Percentiles rank a stretch among this genome's conserved stretches.
Conservation (phyloP, 2,329 filamentous ascomycete genomes). For the Ramularia endophylla region DNA sequence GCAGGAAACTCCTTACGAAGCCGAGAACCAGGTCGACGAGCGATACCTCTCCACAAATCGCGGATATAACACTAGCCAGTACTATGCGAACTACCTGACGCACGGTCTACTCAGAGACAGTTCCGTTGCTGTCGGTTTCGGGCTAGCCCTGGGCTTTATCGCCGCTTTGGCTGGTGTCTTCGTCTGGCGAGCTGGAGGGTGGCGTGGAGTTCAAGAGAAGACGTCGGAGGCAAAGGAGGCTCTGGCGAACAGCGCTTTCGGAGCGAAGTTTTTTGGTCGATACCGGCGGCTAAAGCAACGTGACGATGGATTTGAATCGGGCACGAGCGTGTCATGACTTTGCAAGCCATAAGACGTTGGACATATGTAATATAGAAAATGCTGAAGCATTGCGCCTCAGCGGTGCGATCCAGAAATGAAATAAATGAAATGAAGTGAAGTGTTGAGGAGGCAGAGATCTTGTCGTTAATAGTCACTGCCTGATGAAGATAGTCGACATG, state of each 20-base stretch:
- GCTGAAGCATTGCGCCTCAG: too few relatives aligned
- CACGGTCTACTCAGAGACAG: not conserved
- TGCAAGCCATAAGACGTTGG: too few relatives aligned
- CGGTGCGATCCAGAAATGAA: too few relatives aligned
- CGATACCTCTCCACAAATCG: conserved; percentile 26
- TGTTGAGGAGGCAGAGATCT: too few relatives aligned
- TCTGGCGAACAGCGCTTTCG: not conserved
- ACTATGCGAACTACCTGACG: conserved; percentile 18
- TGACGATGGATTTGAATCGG: too few relatives aligned
- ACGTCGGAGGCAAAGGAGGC: not conserved
- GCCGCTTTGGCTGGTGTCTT: not conserved
- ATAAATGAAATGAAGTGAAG: too few relatives aligned
- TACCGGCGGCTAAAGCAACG: too few relatives aligned
- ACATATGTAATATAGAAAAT: too few relatives aligned
- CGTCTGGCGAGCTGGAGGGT: not conserved
- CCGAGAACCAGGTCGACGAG: conserved; percentile 15
- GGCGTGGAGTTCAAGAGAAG: not conserved
- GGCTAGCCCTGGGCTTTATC: not conserved
- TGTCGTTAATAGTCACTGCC: too few relatives aligned
- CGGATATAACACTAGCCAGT: conserved; percentile 30
- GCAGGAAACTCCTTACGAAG: conserved; percentile 23
- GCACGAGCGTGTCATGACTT: too few relatives aligned
- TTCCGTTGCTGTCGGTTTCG: not conserved
- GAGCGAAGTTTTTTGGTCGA: too few relatives aligned
- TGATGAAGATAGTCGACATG: too few relatives aligned